Base-by-base conservation (phyloP, 352 stramenopile genomes). In the Phytophthora multivora region DNA sequence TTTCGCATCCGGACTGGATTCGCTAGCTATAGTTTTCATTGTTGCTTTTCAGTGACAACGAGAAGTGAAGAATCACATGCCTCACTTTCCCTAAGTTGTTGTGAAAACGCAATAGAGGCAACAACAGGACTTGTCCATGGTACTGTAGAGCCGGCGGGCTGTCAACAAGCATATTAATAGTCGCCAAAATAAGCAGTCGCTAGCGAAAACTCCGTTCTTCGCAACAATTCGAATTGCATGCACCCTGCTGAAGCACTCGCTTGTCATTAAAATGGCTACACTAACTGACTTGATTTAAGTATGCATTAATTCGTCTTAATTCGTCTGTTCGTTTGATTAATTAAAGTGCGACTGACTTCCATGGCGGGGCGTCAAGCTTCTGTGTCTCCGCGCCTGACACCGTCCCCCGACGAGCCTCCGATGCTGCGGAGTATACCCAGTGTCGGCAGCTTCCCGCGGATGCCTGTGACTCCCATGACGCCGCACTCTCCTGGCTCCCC, bases 401-500 rank as follows among this genome's bases (percentile, higher is more conserved):
- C 58, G 45, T 45, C 46, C 10, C 53, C 52, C 23, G 53, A 61
- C 31, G 54, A 62, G 42, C 60, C 54, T n/a, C 54, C 61, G 19
- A 55, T 38, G 46, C 36, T 42, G 40, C 39, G 51, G 46, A 62
- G 51, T 36, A 4, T 42, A 0, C 31, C 41, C 5, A 59, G 42
- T 8, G 8, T 30, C 40, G 48, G 60, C 36, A 56, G 56, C 56
- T 66, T 58, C 16, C 33, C 26, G 15, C 45, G 56, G 4, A 13
- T 63, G 5, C 38, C 57, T 21, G 11, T 58, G 11, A 59, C 33
- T 16, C 51, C 63, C 26, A 61, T 59, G 50, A 72, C 63, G 31
- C 63, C 69, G 21, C 53, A 35, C 51, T 79, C 66, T 2, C 54
- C 62, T 9, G 66, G 57, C 33, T 73, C 70, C 8, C 59, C 71